Percentiles rank a stretch among this genome's conserved stretches.
phyloP scores from a whole-genome alignment of 2,329 filamentous ascomycete genomes.

The Ustulina deusta region DNA sequence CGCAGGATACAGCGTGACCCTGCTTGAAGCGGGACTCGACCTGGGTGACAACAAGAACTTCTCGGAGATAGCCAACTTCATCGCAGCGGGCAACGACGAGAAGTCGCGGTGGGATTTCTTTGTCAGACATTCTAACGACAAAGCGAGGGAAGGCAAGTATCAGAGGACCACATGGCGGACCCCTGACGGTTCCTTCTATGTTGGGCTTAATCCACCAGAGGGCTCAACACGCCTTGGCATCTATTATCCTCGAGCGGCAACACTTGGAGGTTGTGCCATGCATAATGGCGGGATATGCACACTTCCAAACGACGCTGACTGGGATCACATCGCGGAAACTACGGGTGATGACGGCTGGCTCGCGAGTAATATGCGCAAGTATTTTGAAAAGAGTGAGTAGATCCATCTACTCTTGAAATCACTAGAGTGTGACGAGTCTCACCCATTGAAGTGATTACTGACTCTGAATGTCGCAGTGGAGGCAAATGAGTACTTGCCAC shows the following conservation, averaged over 20 bases:
- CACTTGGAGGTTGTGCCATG: conserved; percentile 53
- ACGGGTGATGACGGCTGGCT: conserved; percentile 49
- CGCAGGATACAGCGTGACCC: conserved; percentile 64
- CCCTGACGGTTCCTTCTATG: conserved; percentile 50
- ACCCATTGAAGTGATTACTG: conserved; percentile 37
- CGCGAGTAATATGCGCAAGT: conserved; percentile 41
- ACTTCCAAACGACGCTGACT: conserved; percentile 49
- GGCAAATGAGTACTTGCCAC: conserved; percentile 47
- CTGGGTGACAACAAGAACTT: conserved; percentile 50
- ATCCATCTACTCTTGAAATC: not conserved
- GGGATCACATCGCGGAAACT: conserved; percentile 48
- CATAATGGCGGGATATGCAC: conserved; percentile 49
- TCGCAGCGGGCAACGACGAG: conserved; percentile 57
- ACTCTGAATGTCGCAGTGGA: conserved; percentile 39
- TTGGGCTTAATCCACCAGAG: conserved; percentile 50
- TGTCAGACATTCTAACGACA: conserved; percentile 66
- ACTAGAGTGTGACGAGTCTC: not conserved
- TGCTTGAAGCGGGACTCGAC: conserved; percentile 69
- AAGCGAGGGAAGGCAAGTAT: conserved; percentile 61
- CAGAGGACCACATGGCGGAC: conserved; percentile 49
- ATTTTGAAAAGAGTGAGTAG: conserved; percentile 39
- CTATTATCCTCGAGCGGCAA: conserved; percentile 53
- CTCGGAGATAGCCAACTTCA: conserved; percentile 50
- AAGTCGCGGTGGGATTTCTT: conserved; percentile 66
- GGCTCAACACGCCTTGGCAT: conserved; percentile 51